Conservation (phyloP, 352 stramenopile species). For the Halophytophthora polymorphica region DNA sequence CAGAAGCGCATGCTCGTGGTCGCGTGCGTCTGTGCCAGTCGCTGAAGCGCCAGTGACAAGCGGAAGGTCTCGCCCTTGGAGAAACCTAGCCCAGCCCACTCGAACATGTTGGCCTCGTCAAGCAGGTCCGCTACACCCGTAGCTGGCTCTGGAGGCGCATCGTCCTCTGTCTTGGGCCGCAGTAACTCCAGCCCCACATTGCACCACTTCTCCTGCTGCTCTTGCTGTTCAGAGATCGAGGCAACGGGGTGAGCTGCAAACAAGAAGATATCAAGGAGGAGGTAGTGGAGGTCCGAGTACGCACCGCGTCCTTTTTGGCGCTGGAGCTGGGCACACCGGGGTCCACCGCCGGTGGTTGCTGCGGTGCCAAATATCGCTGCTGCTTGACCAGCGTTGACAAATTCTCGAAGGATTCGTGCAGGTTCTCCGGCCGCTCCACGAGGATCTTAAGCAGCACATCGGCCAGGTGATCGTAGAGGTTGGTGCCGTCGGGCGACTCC, state of each 20-base stretch:
- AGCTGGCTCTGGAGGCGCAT: constrained; percentile 34
- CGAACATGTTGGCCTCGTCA: constrained; percentile 82
- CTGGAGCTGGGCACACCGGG: constrained; percentile 21
- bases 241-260: not conserved
- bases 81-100: constrained; percentile 76
- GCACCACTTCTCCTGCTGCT: constrained; percentile 60
- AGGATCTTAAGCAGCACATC: constrained; percentile 86
- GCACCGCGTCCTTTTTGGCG: constrained; percentile 57
- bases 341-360: constrained; percentile 26
- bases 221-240: constrained; percentile 28
- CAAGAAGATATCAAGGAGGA: not conserved
- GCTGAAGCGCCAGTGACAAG: constrained; percentile 58
- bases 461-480: constrained; percentile 84
- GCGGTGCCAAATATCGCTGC: constrained; percentile 51
- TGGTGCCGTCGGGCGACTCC: constrained; percentile 64
- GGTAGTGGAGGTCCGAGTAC: constrained; percentile 1
- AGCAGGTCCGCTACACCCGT: constrained; percentile 58
- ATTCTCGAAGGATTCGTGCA: constrained; percentile 84
- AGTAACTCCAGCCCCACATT: constrained; percentile 60
- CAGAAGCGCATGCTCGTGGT: constrained; percentile 84
- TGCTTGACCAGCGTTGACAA: constrained; percentile 85
- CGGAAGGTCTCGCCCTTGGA: constrained; percentile 74
- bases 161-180: constrained; percentile 48
- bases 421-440: constrained; percentile 81
- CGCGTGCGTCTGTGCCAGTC: constrained; percentile 46